These are phyloP conservation scores for Candida gorgasii DNA, from an alignment of 805 yeast species.

Conservation along the genomic window DNA sequence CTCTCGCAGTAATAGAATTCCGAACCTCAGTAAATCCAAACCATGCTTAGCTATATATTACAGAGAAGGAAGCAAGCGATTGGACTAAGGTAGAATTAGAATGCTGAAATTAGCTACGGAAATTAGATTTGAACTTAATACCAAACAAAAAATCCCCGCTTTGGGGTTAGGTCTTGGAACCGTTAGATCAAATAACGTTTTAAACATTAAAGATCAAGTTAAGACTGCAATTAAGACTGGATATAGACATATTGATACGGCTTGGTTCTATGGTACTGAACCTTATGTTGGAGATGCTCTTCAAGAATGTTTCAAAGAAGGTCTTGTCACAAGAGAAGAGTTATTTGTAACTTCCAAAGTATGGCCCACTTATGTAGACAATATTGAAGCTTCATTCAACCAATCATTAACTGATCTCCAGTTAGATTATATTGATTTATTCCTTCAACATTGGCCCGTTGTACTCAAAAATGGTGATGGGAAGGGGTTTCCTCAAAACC, in stretches of 20 bases:
- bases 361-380: slow-evolving; percentile 74
- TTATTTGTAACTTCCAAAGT: slow-evolving; percentile 76
- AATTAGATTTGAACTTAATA: slow-evolving; percentile 47
- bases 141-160: slow-evolving; percentile 62
- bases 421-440: slow-evolving; percentile 77
- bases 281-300: slow-evolving; percentile 66
- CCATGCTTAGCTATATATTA: too few species aligned
- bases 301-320: slow-evolving; percentile 62
- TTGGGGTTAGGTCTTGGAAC: slow-evolving; percentile 57
- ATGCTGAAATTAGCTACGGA: slow-evolving; percentile 29
- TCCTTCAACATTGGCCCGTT: slow-evolving; percentile 85
- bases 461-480: slow-evolving; percentile 70
- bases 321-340: slow-evolving; percentile 70
- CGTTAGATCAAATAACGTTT: slow-evolving; percentile 26
- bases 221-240: slow-evolving; percentile 85
- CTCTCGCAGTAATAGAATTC: not conserved
- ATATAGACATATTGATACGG: slow-evolving; percentile 73
- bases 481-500: slow-evolving; percentile 54
- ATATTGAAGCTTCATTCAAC: slow-evolving; percentile 54
- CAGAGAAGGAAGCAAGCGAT: too few species aligned
- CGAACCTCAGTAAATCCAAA: too few species aligned
- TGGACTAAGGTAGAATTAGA: too few species aligned
- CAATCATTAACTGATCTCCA: slow-evolving; percentile 65
- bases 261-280: slow-evolving; percentile 69
- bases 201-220: slow-evolving; percentile 45